A percentile compares a stretch with the other conserved stretches of the same genome.
Conservation (phyloP, 352 stramenopile genomes). For the Phytophthora sojae region DNA sequence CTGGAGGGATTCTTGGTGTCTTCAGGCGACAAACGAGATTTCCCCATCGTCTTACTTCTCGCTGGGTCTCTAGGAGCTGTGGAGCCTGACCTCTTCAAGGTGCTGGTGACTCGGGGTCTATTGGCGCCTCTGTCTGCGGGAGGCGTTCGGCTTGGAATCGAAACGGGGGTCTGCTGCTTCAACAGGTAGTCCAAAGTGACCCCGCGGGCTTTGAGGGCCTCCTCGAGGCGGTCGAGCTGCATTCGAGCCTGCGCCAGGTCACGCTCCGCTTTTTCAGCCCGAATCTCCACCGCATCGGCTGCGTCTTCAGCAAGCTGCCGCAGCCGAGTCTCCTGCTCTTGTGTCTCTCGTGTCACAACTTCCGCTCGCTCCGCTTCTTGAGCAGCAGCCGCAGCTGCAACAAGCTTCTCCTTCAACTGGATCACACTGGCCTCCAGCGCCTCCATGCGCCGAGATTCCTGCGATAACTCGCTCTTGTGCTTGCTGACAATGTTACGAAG, state of each 20-base stretch:
- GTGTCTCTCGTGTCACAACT: constrained; percentile 45
- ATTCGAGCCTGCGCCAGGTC: constrained; percentile 38
- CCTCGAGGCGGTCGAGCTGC: constrained; percentile 53
- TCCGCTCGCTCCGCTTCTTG: constrained; percentile 42
- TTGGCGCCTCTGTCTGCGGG: neutral
- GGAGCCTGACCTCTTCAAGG: neutral
- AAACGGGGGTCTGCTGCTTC: constrained; percentile 40
- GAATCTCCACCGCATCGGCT: constrained; percentile 53
- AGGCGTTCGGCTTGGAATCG: constrained; percentile 1
- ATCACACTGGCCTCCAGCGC: constrained; percentile 38
- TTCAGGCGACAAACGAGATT: neutral
- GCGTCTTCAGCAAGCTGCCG: constrained; percentile 60
- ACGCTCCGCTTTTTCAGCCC: constrained; percentile 45
- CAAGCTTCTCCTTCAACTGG: constrained; percentile 46
- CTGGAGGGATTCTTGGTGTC: neutral
- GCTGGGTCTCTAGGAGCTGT: neutral
- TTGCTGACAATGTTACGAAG: constrained; percentile 30
- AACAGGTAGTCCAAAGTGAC: constrained; percentile 76
- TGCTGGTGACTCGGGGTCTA: neutral
- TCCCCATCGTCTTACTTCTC: constrained; percentile 13
- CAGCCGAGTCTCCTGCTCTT: constrained; percentile 45
- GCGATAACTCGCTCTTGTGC: constrained; percentile 25
- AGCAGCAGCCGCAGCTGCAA: constrained; percentile 33
- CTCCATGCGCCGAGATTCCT: constrained; percentile 31
- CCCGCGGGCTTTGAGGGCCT: constrained; percentile 61